A percentile compares a stretch with the other conserved stretches of the same genome.
Evolutionary conservation across 2,329 filamentous ascomycete genomes (phyloP).

Genomic region (Cadophora sp.): DNA sequence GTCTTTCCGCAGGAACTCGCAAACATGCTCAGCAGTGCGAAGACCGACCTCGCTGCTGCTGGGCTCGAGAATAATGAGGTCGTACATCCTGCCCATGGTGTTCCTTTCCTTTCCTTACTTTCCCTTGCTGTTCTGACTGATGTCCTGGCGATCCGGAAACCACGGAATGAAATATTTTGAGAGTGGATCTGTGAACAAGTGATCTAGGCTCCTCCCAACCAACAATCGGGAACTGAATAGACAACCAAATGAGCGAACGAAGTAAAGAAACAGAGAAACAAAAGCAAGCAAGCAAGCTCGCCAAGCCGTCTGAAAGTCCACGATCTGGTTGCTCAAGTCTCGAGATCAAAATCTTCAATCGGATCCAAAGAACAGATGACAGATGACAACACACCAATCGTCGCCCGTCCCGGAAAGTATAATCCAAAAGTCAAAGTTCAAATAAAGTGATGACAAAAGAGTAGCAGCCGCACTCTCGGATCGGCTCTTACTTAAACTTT

Average conservation of each 20-base stretch:
- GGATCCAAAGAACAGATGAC: neutral
- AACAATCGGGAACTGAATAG: too few species aligned
- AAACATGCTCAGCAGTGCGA: neutral
- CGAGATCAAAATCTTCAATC: neutral
- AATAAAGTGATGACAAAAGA: neutral
- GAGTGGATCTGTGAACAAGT: too few species aligned
- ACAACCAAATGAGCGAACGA: too few species aligned
- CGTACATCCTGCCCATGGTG: slow-evolving; percentile 14
- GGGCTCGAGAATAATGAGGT: slow-evolving; percentile 12
- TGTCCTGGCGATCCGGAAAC: neutral
- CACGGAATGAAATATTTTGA: too few species aligned
- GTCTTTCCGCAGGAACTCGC: neutral
- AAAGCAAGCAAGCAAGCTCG: neutral
- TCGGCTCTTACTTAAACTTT: neutral
- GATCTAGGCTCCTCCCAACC: too few species aligned
- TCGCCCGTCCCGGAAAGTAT: too few species aligned
- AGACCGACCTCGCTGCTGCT: slow-evolving; percentile 1
- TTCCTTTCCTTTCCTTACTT: neutral
- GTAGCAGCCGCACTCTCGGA: neutral
- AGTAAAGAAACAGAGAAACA: neutral
- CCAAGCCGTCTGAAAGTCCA: neutral
- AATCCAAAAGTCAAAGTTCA: neutral
- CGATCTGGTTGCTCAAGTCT: neutral
- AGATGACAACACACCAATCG: neutral
- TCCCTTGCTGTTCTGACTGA: neutral